Conservation (phyloP, 164 flowering plant species). For the Nymphaea thermarum region DNA sequence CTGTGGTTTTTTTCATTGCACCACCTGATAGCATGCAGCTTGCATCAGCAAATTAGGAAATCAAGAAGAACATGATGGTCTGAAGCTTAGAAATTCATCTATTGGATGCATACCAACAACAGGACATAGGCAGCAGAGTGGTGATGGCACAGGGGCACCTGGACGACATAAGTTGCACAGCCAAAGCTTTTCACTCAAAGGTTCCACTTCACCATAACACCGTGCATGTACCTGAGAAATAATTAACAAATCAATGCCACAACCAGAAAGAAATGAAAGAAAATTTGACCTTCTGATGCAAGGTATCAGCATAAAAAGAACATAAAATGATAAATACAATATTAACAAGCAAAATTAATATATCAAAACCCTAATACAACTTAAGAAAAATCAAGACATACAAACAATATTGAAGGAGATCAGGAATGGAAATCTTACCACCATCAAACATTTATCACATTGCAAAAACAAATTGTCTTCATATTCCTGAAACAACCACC, state of each 20-base stretch:
- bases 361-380: neutral
- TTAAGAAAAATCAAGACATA: neutral
- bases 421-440: constrained; percentile 35
- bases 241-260: neutral
- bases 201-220: constrained; percentile 90
- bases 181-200: constrained; percentile 78
- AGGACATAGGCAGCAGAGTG: constrained; percentile 94
- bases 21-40: constrained; percentile 46
- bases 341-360: too few relatives aligned
- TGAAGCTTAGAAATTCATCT: neutral
- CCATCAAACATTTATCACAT: constrained; percentile 96
- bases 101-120: constrained; percentile 46
- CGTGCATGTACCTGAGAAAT: constrained; percentile 82
- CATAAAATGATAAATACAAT: too few relatives aligned
- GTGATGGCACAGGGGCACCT: constrained; percentile 58
- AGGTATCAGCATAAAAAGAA: too few relatives aligned
- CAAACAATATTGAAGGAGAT: neutral
- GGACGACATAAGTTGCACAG: constrained; percentile 86
- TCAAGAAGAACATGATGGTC: neutral
- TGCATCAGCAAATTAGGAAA: neutral
- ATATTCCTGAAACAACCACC: constrained; percentile 45
- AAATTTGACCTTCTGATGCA: neutral
- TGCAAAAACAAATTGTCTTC: constrained; percentile 88
- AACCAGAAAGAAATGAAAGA: neutral
- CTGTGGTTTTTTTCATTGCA: constrained; percentile 96